Conservation (phyloP, 1,284 basidiomycete genomes). For the Coniophora puteana region DNA sequence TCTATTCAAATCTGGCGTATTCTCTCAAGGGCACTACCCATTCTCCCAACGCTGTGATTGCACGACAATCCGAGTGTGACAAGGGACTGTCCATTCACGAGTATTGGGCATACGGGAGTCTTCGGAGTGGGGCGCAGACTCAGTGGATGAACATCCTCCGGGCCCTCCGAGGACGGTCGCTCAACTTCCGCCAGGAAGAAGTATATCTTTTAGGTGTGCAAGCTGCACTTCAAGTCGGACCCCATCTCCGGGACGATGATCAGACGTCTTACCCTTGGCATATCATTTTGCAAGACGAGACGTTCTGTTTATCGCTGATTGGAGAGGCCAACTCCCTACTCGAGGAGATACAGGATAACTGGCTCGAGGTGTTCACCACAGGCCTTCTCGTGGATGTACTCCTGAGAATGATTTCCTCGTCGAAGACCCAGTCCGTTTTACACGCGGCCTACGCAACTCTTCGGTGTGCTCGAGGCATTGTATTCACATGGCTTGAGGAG, state of each 20-base stretch:
- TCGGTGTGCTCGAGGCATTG: slow-evolving; percentile 24
- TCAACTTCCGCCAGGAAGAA: slow-evolving; percentile 34
- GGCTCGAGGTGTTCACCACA: slow-evolving; percentile 37
- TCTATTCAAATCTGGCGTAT: slow-evolving; percentile 35
- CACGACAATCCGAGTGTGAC: slow-evolving; percentile 36
- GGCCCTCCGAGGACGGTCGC: slow-evolving; percentile 31
- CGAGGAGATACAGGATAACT: slow-evolving; percentile 32
- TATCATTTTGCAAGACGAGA: slow-evolving; percentile 30
- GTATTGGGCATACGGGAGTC: slow-evolving; percentile 35
- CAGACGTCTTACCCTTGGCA: slow-evolving; percentile 11
- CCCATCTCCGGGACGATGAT: slow-evolving; percentile 16
- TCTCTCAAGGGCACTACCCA: slow-evolving; percentile 34
- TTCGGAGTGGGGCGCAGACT: slow-evolving; percentile 38
- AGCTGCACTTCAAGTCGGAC: slow-evolving; percentile 40
- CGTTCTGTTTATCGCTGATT: slow-evolving; percentile 34
- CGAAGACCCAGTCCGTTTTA: slow-evolving; percentile 4
- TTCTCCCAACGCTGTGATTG: slow-evolving; percentile 39
- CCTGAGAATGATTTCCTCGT: slow-evolving; percentile 14
- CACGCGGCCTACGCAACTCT: slow-evolving; percentile 27
- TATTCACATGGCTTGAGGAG: slow-evolving; percentile 34
- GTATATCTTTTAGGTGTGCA: slow-evolving; percentile 39
- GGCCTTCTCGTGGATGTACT: slow-evolving; percentile 30
- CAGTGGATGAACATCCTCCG: slow-evolving; percentile 49
- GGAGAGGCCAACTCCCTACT: slow-evolving; percentile 29
- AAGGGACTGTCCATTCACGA: slow-evolving; percentile 38